Evolutionary conservation across 805 yeast genomes (phyloP).

Genomic region (Zygoascus bituminiphila): DNA sequence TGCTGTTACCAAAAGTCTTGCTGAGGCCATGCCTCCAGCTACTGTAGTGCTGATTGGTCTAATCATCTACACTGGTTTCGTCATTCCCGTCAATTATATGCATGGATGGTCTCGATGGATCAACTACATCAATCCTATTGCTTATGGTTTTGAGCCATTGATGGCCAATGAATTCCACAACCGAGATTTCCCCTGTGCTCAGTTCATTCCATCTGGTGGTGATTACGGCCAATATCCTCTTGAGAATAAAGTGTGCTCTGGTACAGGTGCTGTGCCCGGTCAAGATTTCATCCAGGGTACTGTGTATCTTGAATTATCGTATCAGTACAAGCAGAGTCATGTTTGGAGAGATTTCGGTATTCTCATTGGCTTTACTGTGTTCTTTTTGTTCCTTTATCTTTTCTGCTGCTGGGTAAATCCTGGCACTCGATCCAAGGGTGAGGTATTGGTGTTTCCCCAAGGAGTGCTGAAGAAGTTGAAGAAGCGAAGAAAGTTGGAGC

Average conservation of each 20-base stretch:
- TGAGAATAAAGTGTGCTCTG: constrained; percentile 42
- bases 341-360: constrained; percentile 65
- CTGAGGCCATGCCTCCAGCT: constrained; percentile 39
- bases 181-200: constrained; percentile 33
- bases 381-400: constrained; percentile 49
- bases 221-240: constrained; percentile 28
- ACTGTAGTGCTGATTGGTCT: constrained; percentile 34
- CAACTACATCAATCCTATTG: constrained; percentile 46
- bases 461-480: constrained; percentile 12
- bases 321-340: constrained; percentile 37
- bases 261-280: constrained; percentile 52
- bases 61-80: constrained; percentile 40
- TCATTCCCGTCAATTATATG: constrained; percentile 38
- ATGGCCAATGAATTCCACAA: constrained; percentile 46
- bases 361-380: constrained; percentile 43
- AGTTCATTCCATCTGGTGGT: constrained; percentile 39
- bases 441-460: constrained; percentile 45
- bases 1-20: constrained; percentile 29
- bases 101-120: constrained; percentile 47
- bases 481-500: constrained; percentile 8
- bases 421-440: constrained; percentile 42
- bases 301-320: constrained; percentile 38
- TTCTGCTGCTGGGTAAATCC: constrained; percentile 40
- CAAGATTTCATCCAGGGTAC: constrained; percentile 42
- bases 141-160: constrained; percentile 54